Conservation (phyloP, 2,329 filamentous ascomycete genomes). For the Exophiala oligosperma region DNA sequence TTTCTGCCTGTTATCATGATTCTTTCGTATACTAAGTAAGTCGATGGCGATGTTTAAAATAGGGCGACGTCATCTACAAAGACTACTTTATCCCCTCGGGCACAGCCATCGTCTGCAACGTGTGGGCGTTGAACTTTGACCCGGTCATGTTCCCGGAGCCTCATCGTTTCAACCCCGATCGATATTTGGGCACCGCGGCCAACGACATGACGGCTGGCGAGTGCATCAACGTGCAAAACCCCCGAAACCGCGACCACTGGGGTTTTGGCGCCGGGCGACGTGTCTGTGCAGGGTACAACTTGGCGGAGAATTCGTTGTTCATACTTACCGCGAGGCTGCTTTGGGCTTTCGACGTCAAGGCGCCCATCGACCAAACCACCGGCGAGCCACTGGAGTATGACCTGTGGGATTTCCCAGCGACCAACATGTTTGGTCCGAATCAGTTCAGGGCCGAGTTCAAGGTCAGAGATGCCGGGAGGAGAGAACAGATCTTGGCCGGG, state of each 20-base stretch:
- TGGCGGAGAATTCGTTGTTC: slow-evolving; percentile 51
- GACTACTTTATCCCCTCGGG: slow-evolving; percentile 36
- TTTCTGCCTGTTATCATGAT: background rate
- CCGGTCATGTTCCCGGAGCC: slow-evolving; percentile 27
- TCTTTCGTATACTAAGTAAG: background rate
- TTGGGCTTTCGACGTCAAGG: slow-evolving; percentile 14
- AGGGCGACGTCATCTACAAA: slow-evolving; percentile 33
- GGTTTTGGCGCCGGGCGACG: slow-evolving; percentile 45
- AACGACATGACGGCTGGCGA: slow-evolving; percentile 31
- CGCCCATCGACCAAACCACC: slow-evolving; percentile 7
- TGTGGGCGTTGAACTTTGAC: slow-evolving; percentile 51
- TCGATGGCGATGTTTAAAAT: slow-evolving; percentile 13
- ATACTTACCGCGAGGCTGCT: slow-evolving; percentile 45
- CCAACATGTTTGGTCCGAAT: slow-evolving; percentile 12
- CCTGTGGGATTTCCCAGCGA: slow-evolving; percentile 6
- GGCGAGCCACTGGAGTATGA: slow-evolving; percentile 1
- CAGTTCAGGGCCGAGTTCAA: slow-evolving; percentile 13
- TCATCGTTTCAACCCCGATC: slow-evolving; percentile 35
- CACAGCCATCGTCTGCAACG: slow-evolving; percentile 38
- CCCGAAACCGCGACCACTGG: slow-evolving; percentile 7
- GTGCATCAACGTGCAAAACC: slow-evolving; percentile 1
- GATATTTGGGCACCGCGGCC: slow-evolving; percentile 24
- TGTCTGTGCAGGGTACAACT: slow-evolving; percentile 45
- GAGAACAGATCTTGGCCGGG: background rate
- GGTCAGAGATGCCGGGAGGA: slow-evolving; percentile 4